Evolutionary conservation across 306 rosid genomes (phyloP).

Genomic region (Medicago arabica): DNA sequence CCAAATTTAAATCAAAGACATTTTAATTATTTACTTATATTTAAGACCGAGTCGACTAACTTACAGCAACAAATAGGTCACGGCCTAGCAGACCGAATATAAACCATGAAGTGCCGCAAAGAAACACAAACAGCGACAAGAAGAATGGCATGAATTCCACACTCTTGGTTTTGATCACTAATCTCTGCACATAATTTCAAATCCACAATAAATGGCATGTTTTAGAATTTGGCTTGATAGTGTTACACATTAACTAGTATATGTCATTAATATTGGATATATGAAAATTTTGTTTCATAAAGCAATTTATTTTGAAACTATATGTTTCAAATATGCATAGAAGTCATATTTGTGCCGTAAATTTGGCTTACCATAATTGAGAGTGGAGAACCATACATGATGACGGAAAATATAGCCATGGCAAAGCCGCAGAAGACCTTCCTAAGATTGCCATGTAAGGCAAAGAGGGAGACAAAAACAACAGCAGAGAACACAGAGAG

Average conservation of each 20-base stretch:
- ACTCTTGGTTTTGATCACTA: conserved; percentile 77
- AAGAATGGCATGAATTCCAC: conserved; percentile 97
- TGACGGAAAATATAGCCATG: conserved; percentile 70
- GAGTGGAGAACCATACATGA: conserved; percentile 95
- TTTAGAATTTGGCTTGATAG: not conserved
- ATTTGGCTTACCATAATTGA: conserved; percentile 72
- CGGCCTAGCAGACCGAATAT: conserved; percentile 79
- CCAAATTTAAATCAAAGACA: not conserved
- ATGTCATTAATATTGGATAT: not conserved
- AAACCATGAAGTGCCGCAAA: conserved; percentile 93
- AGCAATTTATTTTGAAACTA: not conserved
- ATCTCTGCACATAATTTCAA: conserved; percentile 61
- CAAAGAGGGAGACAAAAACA: conserved; percentile 75
- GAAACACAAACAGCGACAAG: conserved; percentile 80
- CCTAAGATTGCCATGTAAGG: conserved; percentile 57
- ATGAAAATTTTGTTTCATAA: not conserved
- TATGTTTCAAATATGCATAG: not conserved
- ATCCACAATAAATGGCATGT: not conserved
- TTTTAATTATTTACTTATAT: no score
- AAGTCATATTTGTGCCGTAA: not conserved
- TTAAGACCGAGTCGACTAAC: conserved; percentile 2
- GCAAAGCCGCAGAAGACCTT: conserved; percentile 82
- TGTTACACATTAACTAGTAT: not conserved
- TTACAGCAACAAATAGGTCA: conserved; percentile 83
- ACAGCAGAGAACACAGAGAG: conserved; percentile 58